These are phyloP conservation scores for Globisporangium nagaii DNA, from an alignment of 352 stramenopile genomes.

Conservation along the genomic window DNA sequence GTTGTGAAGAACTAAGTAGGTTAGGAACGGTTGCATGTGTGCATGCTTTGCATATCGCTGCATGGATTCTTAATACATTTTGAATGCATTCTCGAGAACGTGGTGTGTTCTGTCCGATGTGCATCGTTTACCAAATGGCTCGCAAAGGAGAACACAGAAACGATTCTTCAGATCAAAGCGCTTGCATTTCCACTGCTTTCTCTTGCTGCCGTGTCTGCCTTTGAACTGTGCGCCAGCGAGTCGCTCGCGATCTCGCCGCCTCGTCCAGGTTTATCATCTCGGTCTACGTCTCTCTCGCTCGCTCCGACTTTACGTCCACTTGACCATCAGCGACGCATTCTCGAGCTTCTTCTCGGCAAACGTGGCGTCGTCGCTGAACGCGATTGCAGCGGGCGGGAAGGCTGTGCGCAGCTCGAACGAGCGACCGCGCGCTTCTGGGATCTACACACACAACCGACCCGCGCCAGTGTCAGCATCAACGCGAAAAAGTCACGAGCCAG, in stretches of 20 bases:
- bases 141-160: too few relatives aligned
- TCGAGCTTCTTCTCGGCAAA: conserved; percentile 65
- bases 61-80: not conserved
- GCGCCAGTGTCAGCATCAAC: conserved; percentile 10
- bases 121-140: too few relatives aligned
- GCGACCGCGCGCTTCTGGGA: conserved; percentile 56
- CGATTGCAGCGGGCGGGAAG: conserved; percentile 50
- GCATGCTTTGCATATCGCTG: not conserved
- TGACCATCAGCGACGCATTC: conserved; percentile 75
- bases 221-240: too few relatives aligned
- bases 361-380: conserved; percentile 41
- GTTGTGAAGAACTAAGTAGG: conserved; percentile 4
- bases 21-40: not conserved
- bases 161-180: too few relatives aligned
- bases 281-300: not conserved
- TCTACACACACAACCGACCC: conserved; percentile 15
- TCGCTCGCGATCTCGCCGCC: not conserved
- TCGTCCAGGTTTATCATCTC: not conserved
- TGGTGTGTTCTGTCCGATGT: too few relatives aligned
- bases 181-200: too few relatives aligned
- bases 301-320: conserved; percentile 36
- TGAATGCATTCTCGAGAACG: not conserved
- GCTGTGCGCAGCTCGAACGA: conserved; percentile 71
- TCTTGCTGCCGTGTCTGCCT: too few relatives aligned
- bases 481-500: too few relatives aligned